These are phyloP conservation scores for Oemleria cerasiformis DNA, from an alignment of 306 rosid genomes.

Conservation along the genomic window DNA sequence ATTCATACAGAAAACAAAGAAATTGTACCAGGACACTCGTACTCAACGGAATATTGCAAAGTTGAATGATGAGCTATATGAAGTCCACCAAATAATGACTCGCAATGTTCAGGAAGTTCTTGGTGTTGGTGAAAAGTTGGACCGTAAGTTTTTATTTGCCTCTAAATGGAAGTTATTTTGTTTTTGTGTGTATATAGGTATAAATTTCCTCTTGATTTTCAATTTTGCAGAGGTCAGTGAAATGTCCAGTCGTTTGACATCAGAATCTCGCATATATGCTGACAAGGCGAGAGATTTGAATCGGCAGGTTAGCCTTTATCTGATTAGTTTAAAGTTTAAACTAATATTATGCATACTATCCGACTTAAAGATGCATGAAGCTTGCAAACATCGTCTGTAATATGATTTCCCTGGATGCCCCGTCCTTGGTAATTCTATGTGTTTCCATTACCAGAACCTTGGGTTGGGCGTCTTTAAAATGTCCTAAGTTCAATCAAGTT, in stretches of 20 bases:
- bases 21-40: conserved; percentile 94
- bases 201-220: conserved; percentile 18
- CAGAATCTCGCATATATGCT: conserved; percentile 92
- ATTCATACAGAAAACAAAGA: conserved; percentile 94
- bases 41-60: conserved; percentile 96
- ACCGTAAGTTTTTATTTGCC: conserved; percentile 61
- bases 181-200: conserved; percentile 11
- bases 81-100: conserved; percentile 99
- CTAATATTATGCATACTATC: neutral
- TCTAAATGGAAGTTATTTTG: neutral
- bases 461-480: neutral
- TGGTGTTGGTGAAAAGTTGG: conserved; percentile 99
- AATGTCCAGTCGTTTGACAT: conserved; percentile 92
- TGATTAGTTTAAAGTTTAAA: conserved; percentile 1
- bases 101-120: conserved; percentile 99
- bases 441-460: neutral
- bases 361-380: neutral
- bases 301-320: conserved; percentile 71
- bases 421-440: neutral
- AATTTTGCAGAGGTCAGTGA: conserved; percentile 92
- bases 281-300: conserved; percentile 91
- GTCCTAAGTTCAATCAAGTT: neutral
- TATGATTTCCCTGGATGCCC: neutral
- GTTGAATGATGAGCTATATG: conserved; percentile 96
- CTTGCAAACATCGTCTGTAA: neutral